These are phyloP conservation scores for Colletotrichum salicis DNA, from an alignment of 2,329 filamentous ascomycete species.

Conservation along the genomic window DNA sequence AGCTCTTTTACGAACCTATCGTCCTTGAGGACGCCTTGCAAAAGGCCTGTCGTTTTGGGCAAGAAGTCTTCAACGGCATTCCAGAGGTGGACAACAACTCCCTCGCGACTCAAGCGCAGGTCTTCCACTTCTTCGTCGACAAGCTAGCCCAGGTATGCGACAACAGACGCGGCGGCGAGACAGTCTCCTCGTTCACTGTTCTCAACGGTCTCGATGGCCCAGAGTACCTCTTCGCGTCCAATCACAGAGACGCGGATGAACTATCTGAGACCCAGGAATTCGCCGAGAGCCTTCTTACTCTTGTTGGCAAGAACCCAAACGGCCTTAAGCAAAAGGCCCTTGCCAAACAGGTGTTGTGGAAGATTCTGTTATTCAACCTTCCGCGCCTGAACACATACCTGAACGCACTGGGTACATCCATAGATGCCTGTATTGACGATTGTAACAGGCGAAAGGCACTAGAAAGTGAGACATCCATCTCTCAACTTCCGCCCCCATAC, in stretches of 20 bases:
- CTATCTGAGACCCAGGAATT: neutral
- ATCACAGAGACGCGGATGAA: conserved; percentile 32
- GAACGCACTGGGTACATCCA: neutral
- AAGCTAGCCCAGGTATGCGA: conserved; percentile 46
- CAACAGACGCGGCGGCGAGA: conserved; percentile 41
- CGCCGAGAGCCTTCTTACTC: neutral
- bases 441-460: neutral
- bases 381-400: conserved; percentile 13
- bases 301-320: neutral
- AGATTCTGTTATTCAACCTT: conserved; percentile 17
- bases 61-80: neutral
- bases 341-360: conserved; percentile 5
- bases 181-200: conserved; percentile 44
- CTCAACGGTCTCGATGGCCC: conserved; percentile 41
- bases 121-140: conserved; percentile 43
- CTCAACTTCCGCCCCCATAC: neutral
- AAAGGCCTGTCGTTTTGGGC: conserved; percentile 21
- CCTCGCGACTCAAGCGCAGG: conserved; percentile 35
- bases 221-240: conserved; percentile 45
- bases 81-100: conserved; percentile 16
- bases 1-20: conserved; percentile 44
- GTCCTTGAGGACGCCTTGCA: conserved; percentile 42
- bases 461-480: neutral
- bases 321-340: neutral
- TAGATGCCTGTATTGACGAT: neutral